Conservation (phyloP, 2,329 filamentous ascomycete genomes). For the Pseudocercospora eumusae region DNA sequence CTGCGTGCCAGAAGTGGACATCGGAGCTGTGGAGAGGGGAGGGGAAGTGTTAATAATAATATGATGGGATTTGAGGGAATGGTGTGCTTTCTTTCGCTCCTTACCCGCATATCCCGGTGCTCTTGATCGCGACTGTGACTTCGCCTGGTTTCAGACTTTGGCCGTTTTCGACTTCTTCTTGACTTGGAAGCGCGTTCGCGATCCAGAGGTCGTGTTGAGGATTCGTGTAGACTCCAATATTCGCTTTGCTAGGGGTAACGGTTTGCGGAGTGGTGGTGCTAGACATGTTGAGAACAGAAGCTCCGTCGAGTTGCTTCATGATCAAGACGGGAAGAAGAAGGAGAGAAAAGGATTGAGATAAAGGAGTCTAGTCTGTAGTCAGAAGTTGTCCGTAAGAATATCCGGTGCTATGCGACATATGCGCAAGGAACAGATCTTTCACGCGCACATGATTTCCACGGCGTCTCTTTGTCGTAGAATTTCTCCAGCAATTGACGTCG, state of each 20-base stretch:
- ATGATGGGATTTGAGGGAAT: background rate
- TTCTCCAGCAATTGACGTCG: slow-evolving; percentile 18
- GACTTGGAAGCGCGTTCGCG: slow-evolving; percentile 70
- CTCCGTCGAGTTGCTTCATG: slow-evolving; percentile 21
- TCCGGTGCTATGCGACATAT: slow-evolving; percentile 6
- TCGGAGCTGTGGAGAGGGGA: slow-evolving; percentile 80
- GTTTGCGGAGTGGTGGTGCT: slow-evolving; percentile 20
- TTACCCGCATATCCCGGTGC: slow-evolving; percentile 93
- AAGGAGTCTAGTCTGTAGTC: background rate
- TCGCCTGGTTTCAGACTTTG: slow-evolving; percentile 75
- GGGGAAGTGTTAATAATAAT: background rate
- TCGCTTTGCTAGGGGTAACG: slow-evolving; percentile 66
- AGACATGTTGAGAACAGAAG: slow-evolving; percentile 23
- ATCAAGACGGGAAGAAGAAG: slow-evolving; percentile 11
- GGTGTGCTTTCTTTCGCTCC: slow-evolving; percentile 30
- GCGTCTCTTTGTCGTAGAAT: slow-evolving; percentile 5
- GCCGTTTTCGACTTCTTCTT: slow-evolving; percentile 70
- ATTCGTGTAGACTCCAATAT: slow-evolving; percentile 96
- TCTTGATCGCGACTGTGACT: slow-evolving; percentile 85
- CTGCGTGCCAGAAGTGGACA: slow-evolving; percentile 96
- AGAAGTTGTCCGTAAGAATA: slow-evolving; percentile 7
- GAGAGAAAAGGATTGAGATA: background rate
- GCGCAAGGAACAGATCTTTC: slow-evolving; percentile 8
- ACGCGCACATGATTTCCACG: slow-evolving; percentile 1
- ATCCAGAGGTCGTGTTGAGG: slow-evolving; percentile 90